These are phyloP conservation scores for Draba incana DNA, from an alignment of 345 rosid genomes.

Conservation along the genomic window DNA sequence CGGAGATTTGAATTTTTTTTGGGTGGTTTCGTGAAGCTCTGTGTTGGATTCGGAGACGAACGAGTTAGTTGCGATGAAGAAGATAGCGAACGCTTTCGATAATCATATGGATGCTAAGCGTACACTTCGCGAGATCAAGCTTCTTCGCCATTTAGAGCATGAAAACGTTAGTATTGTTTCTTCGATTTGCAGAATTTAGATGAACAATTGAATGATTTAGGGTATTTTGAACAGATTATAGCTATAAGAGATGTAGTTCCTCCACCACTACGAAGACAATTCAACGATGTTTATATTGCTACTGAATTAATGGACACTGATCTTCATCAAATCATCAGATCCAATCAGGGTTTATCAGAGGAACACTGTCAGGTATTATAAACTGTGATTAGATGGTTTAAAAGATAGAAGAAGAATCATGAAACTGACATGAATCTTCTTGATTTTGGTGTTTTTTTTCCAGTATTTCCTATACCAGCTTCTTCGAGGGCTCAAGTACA, in stretches of 20 bases:
- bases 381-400: neutral
- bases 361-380: constrained; percentile 90
- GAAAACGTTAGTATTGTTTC: constrained; percentile 64
- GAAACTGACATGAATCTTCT: constrained; percentile 5
- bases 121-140: constrained; percentile 96
- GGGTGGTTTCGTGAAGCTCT: constrained; percentile 57
- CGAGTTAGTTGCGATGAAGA: constrained; percentile 95
- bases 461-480: constrained; percentile 97
- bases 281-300: constrained; percentile 83
- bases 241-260: constrained; percentile 88
- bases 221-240: constrained; percentile 58
- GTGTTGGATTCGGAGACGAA: constrained; percentile 88
- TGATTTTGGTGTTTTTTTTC: neutral
- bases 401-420: neutral
- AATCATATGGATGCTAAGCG: constrained; percentile 98
- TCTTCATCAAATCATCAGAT: constrained; percentile 91
- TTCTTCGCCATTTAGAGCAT: constrained; percentile 93
- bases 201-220: constrained; percentile 6
- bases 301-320: constrained; percentile 95
- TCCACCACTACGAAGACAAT: constrained; percentile 82
- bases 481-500: constrained; percentile 91
- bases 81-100: constrained; percentile 94
- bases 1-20: neutral
- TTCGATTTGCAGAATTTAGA: neutral
- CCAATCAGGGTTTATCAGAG: constrained; percentile 85